Conservation (phyloP, 352 stramenopile genomes). For the Phytopythium chamaehyphon region DNA sequence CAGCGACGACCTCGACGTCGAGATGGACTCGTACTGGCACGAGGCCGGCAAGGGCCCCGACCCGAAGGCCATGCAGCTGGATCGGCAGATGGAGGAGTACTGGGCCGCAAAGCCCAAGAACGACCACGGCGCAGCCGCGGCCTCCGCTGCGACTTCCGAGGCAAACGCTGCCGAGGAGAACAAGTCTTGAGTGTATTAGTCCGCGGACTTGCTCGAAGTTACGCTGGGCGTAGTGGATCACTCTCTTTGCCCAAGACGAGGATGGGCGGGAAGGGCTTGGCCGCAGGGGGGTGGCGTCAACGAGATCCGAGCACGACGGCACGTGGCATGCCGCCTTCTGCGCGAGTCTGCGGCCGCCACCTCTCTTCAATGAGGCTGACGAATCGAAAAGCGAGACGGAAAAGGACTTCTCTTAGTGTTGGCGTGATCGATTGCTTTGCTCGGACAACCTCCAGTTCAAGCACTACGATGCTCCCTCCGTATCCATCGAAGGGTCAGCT, state of each 20-base stretch:
- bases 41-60: conserved; percentile 86
- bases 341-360: neutral
- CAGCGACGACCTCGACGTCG: conserved; percentile 78
- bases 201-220: no score
- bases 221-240: no score
- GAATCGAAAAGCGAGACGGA: conserved; percentile 5
- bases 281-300: no score
- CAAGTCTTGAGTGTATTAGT: neutral
- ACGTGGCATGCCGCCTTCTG: neutral
- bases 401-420: conserved; percentile 9
- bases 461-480: no score
- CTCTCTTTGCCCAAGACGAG: no score
- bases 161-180: conserved; percentile 24
- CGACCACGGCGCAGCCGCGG: conserved; percentile 17
- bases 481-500: no score
- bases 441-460: neutral
- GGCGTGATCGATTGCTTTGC: conserved; percentile 7
- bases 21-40: conserved; percentile 90
- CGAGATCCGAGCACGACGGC: no score
- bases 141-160: conserved; percentile 11
- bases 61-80: conserved; percentile 69
- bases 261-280: no score
- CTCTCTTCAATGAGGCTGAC: neutral
- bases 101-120: conserved; percentile 78
- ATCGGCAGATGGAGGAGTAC: conserved; percentile 88